Evolutionary conservation across 345 rosid species (phyloP).

Genomic region (Anastatica hierochuntica): DNA sequence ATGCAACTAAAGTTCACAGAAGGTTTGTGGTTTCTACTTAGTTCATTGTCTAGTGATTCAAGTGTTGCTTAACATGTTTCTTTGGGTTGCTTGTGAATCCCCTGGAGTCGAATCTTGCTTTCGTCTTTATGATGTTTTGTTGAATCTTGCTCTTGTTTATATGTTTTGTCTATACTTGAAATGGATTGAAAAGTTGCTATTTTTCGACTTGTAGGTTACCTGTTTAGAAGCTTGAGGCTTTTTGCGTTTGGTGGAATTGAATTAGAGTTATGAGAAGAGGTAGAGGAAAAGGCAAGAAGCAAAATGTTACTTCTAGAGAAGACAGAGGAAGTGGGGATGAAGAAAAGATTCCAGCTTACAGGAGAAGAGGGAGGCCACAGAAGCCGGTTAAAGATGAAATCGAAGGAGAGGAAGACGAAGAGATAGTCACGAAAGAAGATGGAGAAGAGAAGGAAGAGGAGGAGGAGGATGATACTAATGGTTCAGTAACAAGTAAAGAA

Average conservation of each 20-base stretch:
- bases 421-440: constrained; percentile 15
- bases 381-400: constrained; percentile 39
- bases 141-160: too few relatives aligned
- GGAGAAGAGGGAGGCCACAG: constrained; percentile 65
- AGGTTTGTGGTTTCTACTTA: too few relatives aligned
- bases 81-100: too few relatives aligned
- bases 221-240: constrained; percentile 9
- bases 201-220: not conserved
- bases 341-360: constrained; percentile 42
- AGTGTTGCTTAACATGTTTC: too few relatives aligned
- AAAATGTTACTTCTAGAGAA: constrained; percentile 31
- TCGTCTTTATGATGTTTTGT: too few relatives aligned
- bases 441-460: constrained; percentile 19
- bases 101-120: too few relatives aligned
- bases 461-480: constrained; percentile 26
- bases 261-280: constrained; percentile 34
- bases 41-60: too few relatives aligned
- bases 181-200: not conserved
- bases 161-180: too few relatives aligned
- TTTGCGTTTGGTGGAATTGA: not conserved
- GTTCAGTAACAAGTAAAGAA: constrained; percentile 30
- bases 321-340: constrained; percentile 58
- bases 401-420: constrained; percentile 15
- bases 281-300: constrained; percentile 68
- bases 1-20: constrained; percentile 17